Conservation (phyloP, 2,329 filamentous ascomycete genomes). For the Epicoccum sorghinum region DNA sequence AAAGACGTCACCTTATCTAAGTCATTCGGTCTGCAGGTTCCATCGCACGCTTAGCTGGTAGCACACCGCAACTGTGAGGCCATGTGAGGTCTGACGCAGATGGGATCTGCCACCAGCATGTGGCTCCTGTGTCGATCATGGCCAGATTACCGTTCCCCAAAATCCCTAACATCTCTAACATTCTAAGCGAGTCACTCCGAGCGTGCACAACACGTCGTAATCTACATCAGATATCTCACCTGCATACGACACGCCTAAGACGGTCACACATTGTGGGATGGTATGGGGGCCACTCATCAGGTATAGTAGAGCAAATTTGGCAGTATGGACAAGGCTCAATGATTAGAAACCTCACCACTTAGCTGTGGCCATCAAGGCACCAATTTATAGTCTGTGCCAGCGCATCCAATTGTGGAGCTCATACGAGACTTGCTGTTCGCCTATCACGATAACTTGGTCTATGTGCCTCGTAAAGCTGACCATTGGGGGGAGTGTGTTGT, state of each 20-base stretch:
- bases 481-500: neutral
- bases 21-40: neutral
- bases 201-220: neutral
- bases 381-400: conserved; percentile 2
- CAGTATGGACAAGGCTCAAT: conserved; percentile 34
- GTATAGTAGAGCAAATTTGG: conserved; percentile 89
- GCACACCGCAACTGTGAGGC: conserved; percentile 1
- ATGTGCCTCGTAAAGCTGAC: neutral
- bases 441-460: neutral
- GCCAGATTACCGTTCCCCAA: neutral
- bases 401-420: neutral
- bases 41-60: neutral
- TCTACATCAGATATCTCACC: conserved; percentile 31
- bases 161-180: neutral
- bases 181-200: conserved; percentile 2
- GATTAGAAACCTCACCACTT: conserved; percentile 10
- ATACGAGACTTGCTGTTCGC: neutral
- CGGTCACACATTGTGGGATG: conserved; percentile 61
- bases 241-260: conserved; percentile 83
- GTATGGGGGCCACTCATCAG: conserved; percentile 56
- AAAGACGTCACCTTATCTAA: conserved; percentile 9
- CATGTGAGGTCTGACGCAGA: conserved; percentile 1
- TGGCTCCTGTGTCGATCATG: conserved; percentile 6
- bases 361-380: neutral
- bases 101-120: conserved; percentile 11